Evolutionary conservation across 352 stramenopile species (phyloP), one percentile per base, ranked within the genome.

Genomic region (Sclerospora graminicola): DNA sequence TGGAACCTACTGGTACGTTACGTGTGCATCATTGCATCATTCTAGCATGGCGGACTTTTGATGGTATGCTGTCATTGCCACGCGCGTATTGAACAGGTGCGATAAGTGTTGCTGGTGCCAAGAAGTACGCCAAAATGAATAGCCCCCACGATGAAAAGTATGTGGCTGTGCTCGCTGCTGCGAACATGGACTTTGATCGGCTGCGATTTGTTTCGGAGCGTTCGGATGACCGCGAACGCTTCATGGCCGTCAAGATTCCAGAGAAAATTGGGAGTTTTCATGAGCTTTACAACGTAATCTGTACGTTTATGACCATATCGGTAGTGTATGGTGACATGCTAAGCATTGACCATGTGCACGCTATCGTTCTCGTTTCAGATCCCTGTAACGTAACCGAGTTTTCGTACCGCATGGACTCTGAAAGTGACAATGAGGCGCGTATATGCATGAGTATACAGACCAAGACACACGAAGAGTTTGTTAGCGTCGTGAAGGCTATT

Each of bases 141-240:
- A 56, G 70, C 18, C 52, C 56, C 1, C 38, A 55, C 24, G 68
- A 86, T 31, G 71, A 88, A 44, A 97, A 83, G 32, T 89, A 98
- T 41, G 91, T 98, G 9, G 93, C 90, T 5, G 88, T 99, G 35
- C 82, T 97, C 32, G 97, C 90, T 7, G 96, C 95, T 8, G 96
- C 96, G n/a, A 99, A 99, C 66, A 98, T 99, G 94, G 95, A 99
- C 70, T 99, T 99, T 71, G 93, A 98, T 63, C 86, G 96, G 13
- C 75, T 98, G n/a, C 82, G 95, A 28, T 98, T 98, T 52, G 89
- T 99, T 6, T 58, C 45, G 26, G 34, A 56, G 48, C 77, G 75
- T 24, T 89, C 78, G 21, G 96, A 99, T 63, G 84, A 94, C 37
- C 94, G 88, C 11, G 96, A 99, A 67, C 82, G 79, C 20, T 92